These are phyloP conservation scores for Amanita rubescens DNA, from an alignment of 768 basidiomycete genomes.

Conservation along the genomic window DNA sequence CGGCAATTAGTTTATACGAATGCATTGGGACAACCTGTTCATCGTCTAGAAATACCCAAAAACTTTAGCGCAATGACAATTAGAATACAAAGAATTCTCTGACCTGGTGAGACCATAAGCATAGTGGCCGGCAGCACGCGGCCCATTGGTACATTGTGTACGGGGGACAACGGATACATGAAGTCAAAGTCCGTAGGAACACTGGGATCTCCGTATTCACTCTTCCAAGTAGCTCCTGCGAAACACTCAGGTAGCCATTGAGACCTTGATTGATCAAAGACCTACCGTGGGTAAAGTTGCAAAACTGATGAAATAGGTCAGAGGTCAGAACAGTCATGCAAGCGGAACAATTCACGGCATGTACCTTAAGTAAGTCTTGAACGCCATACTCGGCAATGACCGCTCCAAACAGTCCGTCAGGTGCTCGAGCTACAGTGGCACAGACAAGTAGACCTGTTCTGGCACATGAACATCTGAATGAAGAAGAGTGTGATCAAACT, in stretches of 20 bases:
- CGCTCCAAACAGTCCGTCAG: conserved; percentile 65
- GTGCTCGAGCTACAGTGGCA: conserved; percentile 72
- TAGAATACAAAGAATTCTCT: no score
- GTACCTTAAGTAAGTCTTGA: conserved; percentile 68
- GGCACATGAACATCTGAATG: neutral
- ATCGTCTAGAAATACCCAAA: conserved; percentile 59
- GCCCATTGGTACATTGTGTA: conserved; percentile 68
- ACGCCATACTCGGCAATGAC: conserved; percentile 79
- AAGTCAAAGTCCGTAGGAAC: conserved; percentile 77
- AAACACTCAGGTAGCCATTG: no score
- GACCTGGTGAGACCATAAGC: no score
- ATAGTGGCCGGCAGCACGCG: conserved; percentile 58
- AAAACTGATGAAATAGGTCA: no score
- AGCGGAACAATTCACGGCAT: no score
- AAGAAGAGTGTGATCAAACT: conserved; percentile 14
- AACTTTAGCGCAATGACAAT: neutral
- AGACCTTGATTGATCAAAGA: no score
- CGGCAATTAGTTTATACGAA: conserved; percentile 75
- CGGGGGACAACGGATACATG: conserved; percentile 69
- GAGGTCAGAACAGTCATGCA: no score
- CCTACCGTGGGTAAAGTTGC: conserved; percentile 73
- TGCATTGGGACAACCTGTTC: conserved; percentile 81
- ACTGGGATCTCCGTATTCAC: conserved; percentile 73
- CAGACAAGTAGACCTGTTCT: conserved; percentile 59
- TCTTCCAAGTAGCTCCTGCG: no score